A percentile compares a stretch with the other conserved stretches of the same genome.
Evolutionary conservation across 352 stramenopile species (phyloP).

Genomic region (Pilasporangium apinafurcum): DNA sequence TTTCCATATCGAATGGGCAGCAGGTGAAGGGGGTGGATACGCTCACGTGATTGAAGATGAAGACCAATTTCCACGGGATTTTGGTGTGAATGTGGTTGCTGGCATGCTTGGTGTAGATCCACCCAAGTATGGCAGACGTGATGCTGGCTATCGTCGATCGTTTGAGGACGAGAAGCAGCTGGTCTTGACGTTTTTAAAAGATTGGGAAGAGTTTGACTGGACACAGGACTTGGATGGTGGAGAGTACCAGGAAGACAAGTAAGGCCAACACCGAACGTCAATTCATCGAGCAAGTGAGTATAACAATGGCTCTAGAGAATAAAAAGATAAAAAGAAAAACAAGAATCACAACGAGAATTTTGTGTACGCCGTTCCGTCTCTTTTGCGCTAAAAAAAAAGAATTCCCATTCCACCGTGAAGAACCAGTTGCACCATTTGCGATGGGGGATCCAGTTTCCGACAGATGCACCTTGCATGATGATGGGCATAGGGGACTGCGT

Average conservation of each 20-base stretch:
- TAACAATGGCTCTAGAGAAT: no score
- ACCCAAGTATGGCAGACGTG: slow-evolving; percentile 49
- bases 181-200: slow-evolving; percentile 51
- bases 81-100: slow-evolving; percentile 71
- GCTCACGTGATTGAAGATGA: slow-evolving; percentile 82
- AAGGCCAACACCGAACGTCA: slow-evolving; percentile 12
- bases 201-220: slow-evolving; percentile 74
- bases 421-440: no score
- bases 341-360: no score
- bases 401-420: no score
- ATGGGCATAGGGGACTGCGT: no score
- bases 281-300: no score
- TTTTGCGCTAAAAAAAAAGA: no score
- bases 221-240: slow-evolving; percentile 65
- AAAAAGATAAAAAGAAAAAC: no score
- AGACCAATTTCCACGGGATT: slow-evolving; percentile 62
- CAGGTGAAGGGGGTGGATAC: slow-evolving; percentile 38
- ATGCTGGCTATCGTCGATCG: slow-evolving; percentile 20
- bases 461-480: no score
- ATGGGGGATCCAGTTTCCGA: no score
- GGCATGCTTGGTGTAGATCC: slow-evolving; percentile 70
- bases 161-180: slow-evolving; percentile 57
- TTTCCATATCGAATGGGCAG: slow-evolving; percentile 77
- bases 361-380: no score
- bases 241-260: slow-evolving; percentile 21